A percentile compares a stretch with the other conserved stretches of the same genome.
Evolutionary conservation across 1,139 yeast species (phyloP).

Genomic region (Blastobotrys apis): DNA sequence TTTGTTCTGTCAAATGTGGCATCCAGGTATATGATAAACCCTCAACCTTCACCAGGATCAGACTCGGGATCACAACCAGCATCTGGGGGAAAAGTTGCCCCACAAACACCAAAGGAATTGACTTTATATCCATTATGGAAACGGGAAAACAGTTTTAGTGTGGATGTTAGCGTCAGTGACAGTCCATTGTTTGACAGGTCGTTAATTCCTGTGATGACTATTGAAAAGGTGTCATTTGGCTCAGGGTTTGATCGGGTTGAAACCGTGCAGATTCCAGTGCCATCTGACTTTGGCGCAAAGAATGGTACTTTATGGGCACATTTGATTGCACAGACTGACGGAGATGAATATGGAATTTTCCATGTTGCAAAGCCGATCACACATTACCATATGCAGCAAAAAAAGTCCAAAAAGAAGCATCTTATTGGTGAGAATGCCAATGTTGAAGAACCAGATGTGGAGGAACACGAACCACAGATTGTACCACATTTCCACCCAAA

Average conservation of each 20-base stretch:
- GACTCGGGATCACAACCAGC: no score
- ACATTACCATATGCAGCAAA: constrained; percentile 11
- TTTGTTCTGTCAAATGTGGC: constrained; percentile 4
- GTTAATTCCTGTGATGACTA: background rate
- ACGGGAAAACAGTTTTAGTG: constrained; percentile 1
- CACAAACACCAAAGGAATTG: background rate
- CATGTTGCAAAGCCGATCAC: constrained; percentile 8
- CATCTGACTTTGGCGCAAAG: background rate
- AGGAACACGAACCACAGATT: constrained; percentile 19
- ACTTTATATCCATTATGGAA: constrained; percentile 9
- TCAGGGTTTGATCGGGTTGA: background rate
- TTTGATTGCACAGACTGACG: constrained; percentile 7
- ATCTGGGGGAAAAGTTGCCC: background rate
- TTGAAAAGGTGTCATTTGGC: constrained; percentile 2
- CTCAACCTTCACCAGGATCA: background rate
- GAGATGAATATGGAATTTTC: constrained; percentile 5
- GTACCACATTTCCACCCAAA: constrained; percentile 40
- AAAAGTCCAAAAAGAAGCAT: constrained; percentile 31
- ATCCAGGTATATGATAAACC: constrained; percentile 1
- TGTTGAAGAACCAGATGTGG: constrained; percentile 19
- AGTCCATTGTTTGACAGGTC: background rate
- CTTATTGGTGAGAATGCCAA: constrained; percentile 30
- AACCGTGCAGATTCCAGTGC: constrained; percentile 2
- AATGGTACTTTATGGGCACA: constrained; percentile 17
- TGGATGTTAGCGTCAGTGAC: constrained; percentile 7